Evolutionary conservation across 2,329 filamentous ascomycete genomes (phyloP).

Genomic region (Sporothrix dimorphospora): DNA sequence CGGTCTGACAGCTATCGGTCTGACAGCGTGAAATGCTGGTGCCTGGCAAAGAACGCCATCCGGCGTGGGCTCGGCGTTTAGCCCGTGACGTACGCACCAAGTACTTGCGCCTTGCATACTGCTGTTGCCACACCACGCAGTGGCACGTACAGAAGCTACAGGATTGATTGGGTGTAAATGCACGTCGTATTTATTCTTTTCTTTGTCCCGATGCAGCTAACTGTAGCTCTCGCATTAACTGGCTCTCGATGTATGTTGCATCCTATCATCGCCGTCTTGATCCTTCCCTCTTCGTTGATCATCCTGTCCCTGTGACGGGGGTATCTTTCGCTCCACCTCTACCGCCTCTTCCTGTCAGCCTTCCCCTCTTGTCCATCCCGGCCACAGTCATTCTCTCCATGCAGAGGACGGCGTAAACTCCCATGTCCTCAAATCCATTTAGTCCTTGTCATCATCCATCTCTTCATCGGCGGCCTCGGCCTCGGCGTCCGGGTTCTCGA

Average conservation of each 20-base stretch:
- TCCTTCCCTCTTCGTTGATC: neutral
- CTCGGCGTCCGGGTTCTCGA: constrained; percentile 43
- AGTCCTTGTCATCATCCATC: constrained; percentile 32
- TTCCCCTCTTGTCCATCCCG: too few species aligned
- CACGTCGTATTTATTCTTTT: neutral
- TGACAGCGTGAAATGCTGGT: constrained; percentile 21
- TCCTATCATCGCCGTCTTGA: neutral
- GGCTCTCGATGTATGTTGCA: neutral
- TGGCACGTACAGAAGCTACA: neutral
- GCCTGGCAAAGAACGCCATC: constrained; percentile 20
- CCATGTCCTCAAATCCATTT: neutral
- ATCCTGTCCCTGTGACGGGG: neutral
- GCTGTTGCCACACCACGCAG: neutral
- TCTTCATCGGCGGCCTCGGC: constrained; percentile 33
- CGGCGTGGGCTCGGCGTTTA: constrained; percentile 5
- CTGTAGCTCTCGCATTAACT: neutral
- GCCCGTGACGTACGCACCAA: constrained; percentile 22
- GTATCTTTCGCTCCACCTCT: neutral
- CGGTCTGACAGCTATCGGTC: neutral
- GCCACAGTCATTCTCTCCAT: too few species aligned
- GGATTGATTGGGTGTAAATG: constrained; percentile 9
- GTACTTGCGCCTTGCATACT: neutral
- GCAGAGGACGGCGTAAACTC: too few species aligned
- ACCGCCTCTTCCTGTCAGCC: neutral
- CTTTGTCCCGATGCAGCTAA: neutral